phyloP scores from a whole-genome alignment of 495 filamentous ascomycete species.

The Neurospora terricola region DNA sequence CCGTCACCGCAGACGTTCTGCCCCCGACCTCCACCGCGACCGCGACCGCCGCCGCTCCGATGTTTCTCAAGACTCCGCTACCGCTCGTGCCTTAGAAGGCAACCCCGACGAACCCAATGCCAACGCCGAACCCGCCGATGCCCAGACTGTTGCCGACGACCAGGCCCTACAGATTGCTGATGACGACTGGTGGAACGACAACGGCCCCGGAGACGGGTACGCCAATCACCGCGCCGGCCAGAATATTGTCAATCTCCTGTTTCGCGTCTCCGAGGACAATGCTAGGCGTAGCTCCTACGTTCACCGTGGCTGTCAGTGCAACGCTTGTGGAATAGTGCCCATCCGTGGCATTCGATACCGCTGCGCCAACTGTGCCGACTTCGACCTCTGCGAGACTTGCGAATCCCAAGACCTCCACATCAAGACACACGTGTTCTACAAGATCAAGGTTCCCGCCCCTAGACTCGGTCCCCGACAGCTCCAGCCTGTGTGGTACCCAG shows the following conservation, averaged over 20 bases:
- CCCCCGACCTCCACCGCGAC: constrained; percentile 14
- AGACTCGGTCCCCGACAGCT: constrained; percentile 45
- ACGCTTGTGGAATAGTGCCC: constrained; percentile 72
- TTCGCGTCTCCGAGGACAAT: constrained; percentile 75
- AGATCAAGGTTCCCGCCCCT: constrained; percentile 47
- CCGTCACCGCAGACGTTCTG: constrained; percentile 34
- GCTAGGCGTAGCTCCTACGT: constrained; percentile 76
- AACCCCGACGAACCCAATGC: constrained; percentile 32
- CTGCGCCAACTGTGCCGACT: constrained; percentile 87
- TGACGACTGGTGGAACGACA: constrained; percentile 45
- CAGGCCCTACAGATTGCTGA: constrained; percentile 32
- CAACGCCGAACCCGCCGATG: constrained; percentile 40
- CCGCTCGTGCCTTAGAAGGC: constrained; percentile 9
- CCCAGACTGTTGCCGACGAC: constrained; percentile 50
- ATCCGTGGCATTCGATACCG: constrained; percentile 88
- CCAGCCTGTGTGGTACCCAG: constrained; percentile 81
- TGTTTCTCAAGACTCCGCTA: constrained; percentile 13
- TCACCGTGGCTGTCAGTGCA: constrained; percentile 89
- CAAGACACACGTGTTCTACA: constrained; percentile 94
- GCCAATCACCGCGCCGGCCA: constrained; percentile 54
- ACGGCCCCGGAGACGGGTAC: constrained; percentile 16
- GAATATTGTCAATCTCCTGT: constrained; percentile 62
- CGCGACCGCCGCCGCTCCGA: constrained; percentile 12
- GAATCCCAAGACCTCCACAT: constrained; percentile 76
- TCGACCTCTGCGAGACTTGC: constrained; percentile 82